phyloP scores from a whole-genome alignment of 371 early-diverging fungal genomes.

The Dipsacomyces acuminosporus region DNA sequence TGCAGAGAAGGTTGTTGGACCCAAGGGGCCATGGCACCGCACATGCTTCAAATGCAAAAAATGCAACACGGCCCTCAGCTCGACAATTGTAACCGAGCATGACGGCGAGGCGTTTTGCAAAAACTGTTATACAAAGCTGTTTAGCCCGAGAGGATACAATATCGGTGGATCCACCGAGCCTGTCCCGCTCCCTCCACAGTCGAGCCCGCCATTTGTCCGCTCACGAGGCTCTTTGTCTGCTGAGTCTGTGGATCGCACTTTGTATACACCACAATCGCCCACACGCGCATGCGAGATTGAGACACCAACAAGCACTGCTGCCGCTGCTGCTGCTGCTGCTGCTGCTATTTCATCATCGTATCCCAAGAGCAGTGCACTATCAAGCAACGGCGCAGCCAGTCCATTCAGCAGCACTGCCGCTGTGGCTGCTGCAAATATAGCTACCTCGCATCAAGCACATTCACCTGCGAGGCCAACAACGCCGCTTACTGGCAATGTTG shows the following conservation, averaged over 20 bases:
- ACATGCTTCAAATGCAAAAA: slow-evolving; percentile 51
- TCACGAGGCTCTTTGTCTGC: slow-evolving; percentile 5
- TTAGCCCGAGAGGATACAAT: slow-evolving; percentile 49
- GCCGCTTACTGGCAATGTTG: slow-evolving; percentile 4
- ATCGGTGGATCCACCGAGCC: slow-evolving; percentile 41
- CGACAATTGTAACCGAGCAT: slow-evolving; percentile 49
- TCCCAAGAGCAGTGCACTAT: background rate
- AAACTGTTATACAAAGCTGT: slow-evolving; percentile 48
- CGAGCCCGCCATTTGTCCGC: background rate
- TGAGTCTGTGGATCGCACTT: slow-evolving; percentile 1
- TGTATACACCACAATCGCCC: background rate
- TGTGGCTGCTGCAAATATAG: slow-evolving; percentile 34
- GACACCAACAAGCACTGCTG: background rate
- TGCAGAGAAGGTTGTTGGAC: slow-evolving; percentile 48
- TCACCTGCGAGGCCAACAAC: slow-evolving; percentile 4
- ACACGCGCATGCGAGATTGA: background rate
- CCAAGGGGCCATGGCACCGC: slow-evolving; percentile 50
- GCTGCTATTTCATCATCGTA: background rate
- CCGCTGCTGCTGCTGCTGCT: background rate
- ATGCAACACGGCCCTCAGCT: slow-evolving; percentile 46
- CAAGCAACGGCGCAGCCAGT: background rate
- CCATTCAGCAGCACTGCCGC: slow-evolving; percentile 36
- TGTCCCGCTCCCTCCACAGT: background rate
- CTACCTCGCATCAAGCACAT: slow-evolving; percentile 14
- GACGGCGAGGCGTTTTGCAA: slow-evolving; percentile 51